Conservation (phyloP, 176 grass and related monocot genomes). For the bread wheat (Triticum aestivum) region IWGSC_CS_RefSeq_v2.1 NC_057807.1:586725120-586725619, state of each 20-base stretch:
- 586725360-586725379: background rate
- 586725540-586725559: background rate
- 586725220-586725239: conserved; percentile 31
- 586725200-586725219: conserved; percentile 34
- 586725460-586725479: conserved; percentile 66
- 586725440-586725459: conserved; percentile 99
- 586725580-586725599: conserved; percentile 16
- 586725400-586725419: background rate
- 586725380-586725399: background rate
- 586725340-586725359: background rate
- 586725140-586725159: conserved; percentile 22
- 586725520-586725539: background rate
- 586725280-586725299: conserved; percentile 40
- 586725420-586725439: conserved; percentile 36
- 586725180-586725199: conserved; percentile 34
- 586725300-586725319: conserved; percentile 48
- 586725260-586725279: conserved; percentile 37
- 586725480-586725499: conserved; percentile 14
- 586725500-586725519: background rate
- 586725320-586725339: conserved; percentile 36
- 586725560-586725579: background rate
- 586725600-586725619: background rate
- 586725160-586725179: conserved; percentile 12
- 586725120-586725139: background rate
- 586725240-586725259: conserved; percentile 30